A percentile compares a stretch with the other conserved stretches of the same genome.
phyloP scores from a whole-genome alignment of 176 grass and related monocot genomes.

The Alopecurus myosuroides region DNA sequence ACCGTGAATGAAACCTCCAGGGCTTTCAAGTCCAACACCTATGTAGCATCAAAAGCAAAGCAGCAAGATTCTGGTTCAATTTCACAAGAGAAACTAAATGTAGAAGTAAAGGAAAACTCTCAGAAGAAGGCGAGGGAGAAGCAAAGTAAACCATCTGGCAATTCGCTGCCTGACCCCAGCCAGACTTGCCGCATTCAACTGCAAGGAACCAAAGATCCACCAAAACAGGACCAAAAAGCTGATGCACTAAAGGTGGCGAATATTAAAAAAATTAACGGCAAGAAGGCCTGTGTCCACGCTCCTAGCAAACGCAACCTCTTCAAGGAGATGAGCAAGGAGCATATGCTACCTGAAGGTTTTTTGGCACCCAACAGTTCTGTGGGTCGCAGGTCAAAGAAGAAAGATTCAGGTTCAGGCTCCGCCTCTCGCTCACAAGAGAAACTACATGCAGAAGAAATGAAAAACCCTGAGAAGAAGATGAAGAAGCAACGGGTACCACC shows the following conservation, averaged over 20 bases:
- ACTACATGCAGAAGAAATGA: neutral
- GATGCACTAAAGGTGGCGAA: neutral
- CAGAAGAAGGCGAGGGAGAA: neutral
- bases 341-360: neutral
- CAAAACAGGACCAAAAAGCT: neutral
- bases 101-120: neutral
- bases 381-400: neutral
- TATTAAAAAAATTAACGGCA: neutral
- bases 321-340: neutral
- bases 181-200: neutral
- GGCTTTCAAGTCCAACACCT: neutral
- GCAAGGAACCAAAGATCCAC: neutral
- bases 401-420: neutral
- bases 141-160: neutral
- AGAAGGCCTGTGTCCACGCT: neutral
- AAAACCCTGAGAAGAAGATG: neutral
- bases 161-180: neutral
- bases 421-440: neutral
- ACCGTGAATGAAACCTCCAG: neutral
- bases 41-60: neutral
- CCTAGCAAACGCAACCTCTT: neutral
- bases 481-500: neutral
- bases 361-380: neutral
- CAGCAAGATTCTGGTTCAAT: neutral
- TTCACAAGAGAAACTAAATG: neutral